Percentiles rank a stretch among this genome's conserved stretches.
Conservation (phyloP, 257 asterid genomes). For the Coffea canephora region DNA sequence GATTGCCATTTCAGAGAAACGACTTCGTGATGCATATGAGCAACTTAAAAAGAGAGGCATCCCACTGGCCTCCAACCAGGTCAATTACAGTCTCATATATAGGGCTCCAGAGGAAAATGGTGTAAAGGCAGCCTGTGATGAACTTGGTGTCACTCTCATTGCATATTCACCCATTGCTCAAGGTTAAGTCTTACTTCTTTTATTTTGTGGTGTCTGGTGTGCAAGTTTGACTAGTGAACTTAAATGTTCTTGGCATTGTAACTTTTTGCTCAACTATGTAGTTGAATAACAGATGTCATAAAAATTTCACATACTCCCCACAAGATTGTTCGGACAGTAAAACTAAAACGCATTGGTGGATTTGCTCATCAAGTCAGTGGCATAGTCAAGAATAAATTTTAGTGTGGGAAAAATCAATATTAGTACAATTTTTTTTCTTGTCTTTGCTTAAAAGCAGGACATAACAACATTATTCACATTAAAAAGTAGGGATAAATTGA, state of each 20-base stretch:
- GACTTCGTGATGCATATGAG: conserved; percentile 70
- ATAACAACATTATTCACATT: no score
- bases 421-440: no score
- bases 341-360: no score
- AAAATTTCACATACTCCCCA: neutral
- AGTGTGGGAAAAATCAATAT: no score
- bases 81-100: conserved; percentile 88
- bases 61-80: conserved; percentile 93
- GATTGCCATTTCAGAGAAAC: conserved; percentile 57
- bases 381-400: no score
- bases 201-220: no score
- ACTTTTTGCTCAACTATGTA: neutral
- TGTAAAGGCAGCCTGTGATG: conserved; percentile 85
- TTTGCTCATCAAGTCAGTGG: no score
- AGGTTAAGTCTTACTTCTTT: conserved; percentile 40
- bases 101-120: conserved; percentile 86
- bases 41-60: conserved; percentile 82
- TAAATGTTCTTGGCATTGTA: neutral
- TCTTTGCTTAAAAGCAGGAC: no score
- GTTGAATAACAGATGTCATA: no score
- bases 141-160: conserved; percentile 76
- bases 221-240: neutral
- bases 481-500: no score
- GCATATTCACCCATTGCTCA: conserved; percentile 97
- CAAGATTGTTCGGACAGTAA: neutral